Conservation (phyloP, 768 basidiomycete genomes). For the Hypholoma fasciculare region DNA sequence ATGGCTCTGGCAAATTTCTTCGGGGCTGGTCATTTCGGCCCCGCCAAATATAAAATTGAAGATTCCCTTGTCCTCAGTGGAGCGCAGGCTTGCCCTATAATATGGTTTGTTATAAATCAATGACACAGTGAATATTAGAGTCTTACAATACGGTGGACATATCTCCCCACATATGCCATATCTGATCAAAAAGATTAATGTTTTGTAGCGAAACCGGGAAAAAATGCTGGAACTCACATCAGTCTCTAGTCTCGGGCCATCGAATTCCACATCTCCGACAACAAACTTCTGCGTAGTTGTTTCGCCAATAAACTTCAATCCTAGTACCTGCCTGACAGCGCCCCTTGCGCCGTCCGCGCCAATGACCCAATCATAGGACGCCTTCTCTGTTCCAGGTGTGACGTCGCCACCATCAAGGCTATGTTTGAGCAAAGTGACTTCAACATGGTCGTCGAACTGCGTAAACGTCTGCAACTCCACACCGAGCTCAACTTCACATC, state of each 20-base stretch:
- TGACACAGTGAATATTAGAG: background rate
- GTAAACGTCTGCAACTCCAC: conserved; percentile 43
- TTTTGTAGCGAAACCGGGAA: background rate
- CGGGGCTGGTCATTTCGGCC: conserved; percentile 1
- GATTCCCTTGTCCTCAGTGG: conserved; percentile 11
- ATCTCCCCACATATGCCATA: conserved; percentile 49
- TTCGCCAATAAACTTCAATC: conserved; percentile 40
- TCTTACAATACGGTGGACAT: conserved; percentile 26
- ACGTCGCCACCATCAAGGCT: conserved; percentile 7
- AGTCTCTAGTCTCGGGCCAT: conserved; percentile 28
- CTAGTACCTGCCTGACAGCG: conserved; percentile 37
- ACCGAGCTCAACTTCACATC: conserved; percentile 39
- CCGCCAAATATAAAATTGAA: conserved; percentile 18
- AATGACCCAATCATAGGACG: conserved; percentile 35
- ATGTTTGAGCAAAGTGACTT: conserved; percentile 31
- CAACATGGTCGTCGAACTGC: conserved; percentile 34
- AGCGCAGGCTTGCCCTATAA: conserved; percentile 13
- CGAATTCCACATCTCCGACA: conserved; percentile 40
- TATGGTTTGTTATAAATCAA: background rate
- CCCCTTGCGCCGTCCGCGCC: conserved; percentile 46
- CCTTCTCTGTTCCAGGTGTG: conserved; percentile 21
- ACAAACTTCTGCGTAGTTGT: conserved; percentile 32
- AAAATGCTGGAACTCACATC: conserved; percentile 25
- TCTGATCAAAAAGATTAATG: conserved; percentile 19
- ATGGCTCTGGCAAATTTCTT: conserved; percentile 6